Conservation (phyloP, 2,329 filamentous ascomycete species). For the Lizonia empirigonia region DNA sequence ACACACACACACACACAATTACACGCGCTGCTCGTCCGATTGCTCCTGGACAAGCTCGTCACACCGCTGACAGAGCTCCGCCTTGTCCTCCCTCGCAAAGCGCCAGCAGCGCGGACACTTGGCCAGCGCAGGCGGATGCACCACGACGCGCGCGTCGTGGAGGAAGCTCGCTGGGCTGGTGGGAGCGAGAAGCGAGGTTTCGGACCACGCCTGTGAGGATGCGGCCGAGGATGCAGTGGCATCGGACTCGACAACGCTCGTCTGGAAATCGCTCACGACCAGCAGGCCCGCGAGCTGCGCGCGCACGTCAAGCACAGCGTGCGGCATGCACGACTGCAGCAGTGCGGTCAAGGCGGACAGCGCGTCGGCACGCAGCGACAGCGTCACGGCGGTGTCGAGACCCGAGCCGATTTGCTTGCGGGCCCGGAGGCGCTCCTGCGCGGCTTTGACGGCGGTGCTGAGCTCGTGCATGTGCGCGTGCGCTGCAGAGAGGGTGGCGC, state of each 20-base stretch:
- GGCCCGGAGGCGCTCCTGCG: conserved; percentile 73
- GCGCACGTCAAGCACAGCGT: conserved; percentile 5
- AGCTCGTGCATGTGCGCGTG: conserved; percentile 54
- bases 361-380: conserved; percentile 29
- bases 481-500: conserved; percentile 12
- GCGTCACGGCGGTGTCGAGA: conserved; percentile 72
- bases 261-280: conserved; percentile 49
- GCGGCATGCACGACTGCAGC: conserved; percentile 12
- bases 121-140: conserved; percentile 55
- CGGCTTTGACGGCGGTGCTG: conserved; percentile 72
- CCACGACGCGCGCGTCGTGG: conserved; percentile 31
- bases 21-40: neutral
- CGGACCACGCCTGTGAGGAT: conserved; percentile 19
- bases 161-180: conserved; percentile 15
- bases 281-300: conserved; percentile 49
- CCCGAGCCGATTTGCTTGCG: conserved; percentile 79
- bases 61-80: conserved; percentile 74
- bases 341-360: neutral
- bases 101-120: conserved; percentile 94
- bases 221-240: neutral
- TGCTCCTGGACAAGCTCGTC: conserved; percentile 62
- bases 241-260: too few relatives aligned
- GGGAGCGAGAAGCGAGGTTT: conserved; percentile 42
- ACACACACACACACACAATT: neutral
- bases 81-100: conserved; percentile 71